Percentiles rank a stretch among this genome's conserved stretches.
These are phyloP conservation scores for Gracilaria gracilis DNA, from an alignment of 23 red algal genomes.

Conservation along the genomic window DNA sequence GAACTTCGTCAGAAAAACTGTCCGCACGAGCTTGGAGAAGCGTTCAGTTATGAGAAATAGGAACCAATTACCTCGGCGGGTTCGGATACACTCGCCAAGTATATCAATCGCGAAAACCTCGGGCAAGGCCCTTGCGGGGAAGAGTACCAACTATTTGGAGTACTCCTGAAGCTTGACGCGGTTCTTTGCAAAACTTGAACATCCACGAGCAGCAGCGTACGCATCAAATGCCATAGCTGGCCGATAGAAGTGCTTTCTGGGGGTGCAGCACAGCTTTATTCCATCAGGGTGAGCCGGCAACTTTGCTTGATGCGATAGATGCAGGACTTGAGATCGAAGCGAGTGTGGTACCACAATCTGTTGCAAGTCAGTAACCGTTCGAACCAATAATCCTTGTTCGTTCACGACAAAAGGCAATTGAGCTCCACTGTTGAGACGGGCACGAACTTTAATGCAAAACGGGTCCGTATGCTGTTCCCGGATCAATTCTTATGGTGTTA, in stretches of 20 bases:
- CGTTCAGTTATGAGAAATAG: not conserved
- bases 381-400: not conserved
- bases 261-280: not conserved
- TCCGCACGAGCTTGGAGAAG: not conserved
- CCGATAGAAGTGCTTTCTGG: conserved; percentile 36
- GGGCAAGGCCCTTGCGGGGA: not conserved
- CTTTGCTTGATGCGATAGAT: conserved; percentile 19
- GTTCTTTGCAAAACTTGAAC: not conserved
- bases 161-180: conserved; percentile 16
- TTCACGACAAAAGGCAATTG: not conserved
- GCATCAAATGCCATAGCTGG: conserved; percentile 22
- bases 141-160: conserved; percentile 26
- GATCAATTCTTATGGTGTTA: conserved; percentile 31
- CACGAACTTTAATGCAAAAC: conserved; percentile 4
- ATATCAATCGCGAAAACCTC: not conserved
- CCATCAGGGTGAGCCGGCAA: conserved; percentile 1
- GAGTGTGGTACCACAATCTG: conserved; percentile 53
- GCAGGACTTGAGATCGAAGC: not conserved
- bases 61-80: not conserved
- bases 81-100: not conserved
- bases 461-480: conserved; percentile 15
- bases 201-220: not conserved
- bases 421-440: conserved; percentile 10
- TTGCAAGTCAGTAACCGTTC: not conserved
- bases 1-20: not conserved